phyloP scores from a whole-genome alignment of 306 rosid species.

The Delonix regia region DNA sequence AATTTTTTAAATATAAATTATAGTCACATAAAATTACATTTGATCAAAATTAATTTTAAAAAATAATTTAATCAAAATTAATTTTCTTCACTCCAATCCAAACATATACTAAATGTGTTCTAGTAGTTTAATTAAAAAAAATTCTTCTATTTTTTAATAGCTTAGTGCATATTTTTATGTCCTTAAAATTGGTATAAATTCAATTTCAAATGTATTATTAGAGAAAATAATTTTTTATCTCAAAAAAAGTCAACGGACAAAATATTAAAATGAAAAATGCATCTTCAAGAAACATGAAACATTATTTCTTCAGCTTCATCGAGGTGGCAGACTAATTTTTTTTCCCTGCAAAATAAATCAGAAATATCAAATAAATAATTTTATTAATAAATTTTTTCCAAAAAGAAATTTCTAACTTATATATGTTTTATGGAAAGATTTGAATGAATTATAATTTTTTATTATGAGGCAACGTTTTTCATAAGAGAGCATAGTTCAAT shows the following conservation, averaged over 20 bases:
- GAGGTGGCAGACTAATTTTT: neutral
- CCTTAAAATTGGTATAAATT: neutral
- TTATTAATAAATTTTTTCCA: neutral
- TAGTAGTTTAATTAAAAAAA: neutral
- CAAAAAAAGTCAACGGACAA: neutral
- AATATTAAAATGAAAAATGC: neutral
- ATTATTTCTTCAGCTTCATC: neutral
- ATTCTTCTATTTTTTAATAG: neutral
- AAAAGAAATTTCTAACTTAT: neutral
- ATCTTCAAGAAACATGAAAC: neutral
- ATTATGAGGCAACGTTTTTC: too few species aligned
- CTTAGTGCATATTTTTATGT: neutral
- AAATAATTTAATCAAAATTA: too few species aligned
- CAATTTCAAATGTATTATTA: neutral
- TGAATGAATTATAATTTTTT: too few species aligned
- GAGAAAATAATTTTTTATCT: neutral
- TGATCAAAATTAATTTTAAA: too few species aligned
- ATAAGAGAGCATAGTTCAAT: neutral
- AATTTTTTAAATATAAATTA: too few species aligned
- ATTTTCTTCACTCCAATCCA: too few species aligned
- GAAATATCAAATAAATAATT: neutral
- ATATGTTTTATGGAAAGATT: too few species aligned
- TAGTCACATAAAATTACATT: too few species aligned
- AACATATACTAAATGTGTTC: too few species aligned
- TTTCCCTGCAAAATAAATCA: neutral